Conservation (phyloP, 2,329 filamentous ascomycete genomes). For the Xylariaceae sp. region DNA sequence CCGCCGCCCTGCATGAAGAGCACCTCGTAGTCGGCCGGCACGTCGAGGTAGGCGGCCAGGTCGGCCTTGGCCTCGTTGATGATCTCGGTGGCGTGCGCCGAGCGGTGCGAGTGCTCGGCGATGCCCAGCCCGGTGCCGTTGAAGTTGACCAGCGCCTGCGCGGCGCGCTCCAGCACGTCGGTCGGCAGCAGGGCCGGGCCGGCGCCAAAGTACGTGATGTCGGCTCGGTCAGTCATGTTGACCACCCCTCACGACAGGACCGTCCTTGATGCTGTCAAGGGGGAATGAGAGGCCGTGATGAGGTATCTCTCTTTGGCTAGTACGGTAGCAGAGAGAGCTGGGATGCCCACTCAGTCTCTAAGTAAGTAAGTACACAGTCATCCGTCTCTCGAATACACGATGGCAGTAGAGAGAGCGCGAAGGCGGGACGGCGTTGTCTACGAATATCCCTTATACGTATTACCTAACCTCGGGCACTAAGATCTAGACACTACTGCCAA, state of each 20-base stretch:
- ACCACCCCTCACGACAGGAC: too few species aligned
- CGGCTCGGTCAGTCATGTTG: slow-evolving; percentile 12
- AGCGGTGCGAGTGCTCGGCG: slow-evolving; percentile 86
- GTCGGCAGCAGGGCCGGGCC: slow-evolving; percentile 85
- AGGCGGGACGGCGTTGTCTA: too few species aligned
- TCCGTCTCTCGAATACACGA: too few species aligned
- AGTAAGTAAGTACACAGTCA: too few species aligned
- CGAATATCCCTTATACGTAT: too few species aligned
- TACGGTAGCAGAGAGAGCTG: too few species aligned
- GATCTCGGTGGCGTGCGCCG: slow-evolving; percentile 67
- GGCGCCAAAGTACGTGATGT: slow-evolving; percentile 67
- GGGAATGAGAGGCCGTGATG: too few species aligned
- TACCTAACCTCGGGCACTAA: too few species aligned
- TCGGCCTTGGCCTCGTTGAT: slow-evolving; percentile 71
- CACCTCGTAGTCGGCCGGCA: slow-evolving; percentile 81
- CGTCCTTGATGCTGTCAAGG: not conserved
- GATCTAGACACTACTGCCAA: too few species aligned
- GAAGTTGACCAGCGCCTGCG: slow-evolving; percentile 73
- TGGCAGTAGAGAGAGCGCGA: too few species aligned
- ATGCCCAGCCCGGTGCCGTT: slow-evolving; percentile 74
- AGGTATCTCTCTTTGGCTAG: too few species aligned
- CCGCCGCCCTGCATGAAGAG: slow-evolving; percentile 85
- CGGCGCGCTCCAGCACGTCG: slow-evolving; percentile 67
- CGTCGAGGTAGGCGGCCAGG: slow-evolving; percentile 66
- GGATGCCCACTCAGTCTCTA: too few species aligned